phyloP scores from a whole-genome alignment of 2,329 filamentous ascomycete species.

The Colletotrichum australisinense region DNA sequence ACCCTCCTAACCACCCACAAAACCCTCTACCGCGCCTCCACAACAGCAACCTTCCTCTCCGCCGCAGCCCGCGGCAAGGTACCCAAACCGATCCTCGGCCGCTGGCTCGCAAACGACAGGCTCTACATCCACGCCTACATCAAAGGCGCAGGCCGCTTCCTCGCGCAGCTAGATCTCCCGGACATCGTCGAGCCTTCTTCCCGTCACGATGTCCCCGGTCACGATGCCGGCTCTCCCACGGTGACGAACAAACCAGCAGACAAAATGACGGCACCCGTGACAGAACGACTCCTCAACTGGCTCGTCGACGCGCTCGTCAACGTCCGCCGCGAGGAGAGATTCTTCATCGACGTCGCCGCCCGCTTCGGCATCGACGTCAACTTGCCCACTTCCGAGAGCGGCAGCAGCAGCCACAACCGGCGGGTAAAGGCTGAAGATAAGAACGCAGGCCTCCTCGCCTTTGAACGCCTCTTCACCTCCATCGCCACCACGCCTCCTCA shows the following conservation, averaged over 20 bases:
- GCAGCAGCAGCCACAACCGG: conserved; percentile 31
- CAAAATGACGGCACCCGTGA: too few relatives aligned
- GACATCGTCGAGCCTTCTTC: conserved; percentile 33
- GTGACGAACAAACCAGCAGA: not conserved
- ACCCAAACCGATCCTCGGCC: conserved; percentile 64
- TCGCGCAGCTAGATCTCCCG: conserved; percentile 70
- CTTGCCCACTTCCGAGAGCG: conserved; percentile 37
- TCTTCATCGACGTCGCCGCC: conserved; percentile 73
- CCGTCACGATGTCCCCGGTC: too few relatives aligned
- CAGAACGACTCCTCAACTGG: conserved; percentile 65
- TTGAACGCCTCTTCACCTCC: conserved; percentile 63
- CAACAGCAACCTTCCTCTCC: conserved; percentile 74
- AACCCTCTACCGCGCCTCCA: conserved; percentile 64
- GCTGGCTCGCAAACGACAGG: conserved; percentile 79
- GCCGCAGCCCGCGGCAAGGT: conserved; percentile 73
- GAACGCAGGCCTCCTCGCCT: conserved; percentile 51
- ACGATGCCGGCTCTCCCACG: too few relatives aligned
- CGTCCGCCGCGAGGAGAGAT: conserved; percentile 73
- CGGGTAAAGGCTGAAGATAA: conserved; percentile 42
- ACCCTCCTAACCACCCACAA: conserved; percentile 65
- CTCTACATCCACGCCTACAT: conserved; percentile 79
- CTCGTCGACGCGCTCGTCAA: conserved; percentile 74
- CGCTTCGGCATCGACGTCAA: conserved; percentile 68
- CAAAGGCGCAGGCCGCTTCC: conserved; percentile 72
- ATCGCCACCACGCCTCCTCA: conserved; percentile 46